phyloP scores from a whole-genome alignment of 2,329 filamentous ascomycete species.

The Cladosporium cucumerinum region DNA sequence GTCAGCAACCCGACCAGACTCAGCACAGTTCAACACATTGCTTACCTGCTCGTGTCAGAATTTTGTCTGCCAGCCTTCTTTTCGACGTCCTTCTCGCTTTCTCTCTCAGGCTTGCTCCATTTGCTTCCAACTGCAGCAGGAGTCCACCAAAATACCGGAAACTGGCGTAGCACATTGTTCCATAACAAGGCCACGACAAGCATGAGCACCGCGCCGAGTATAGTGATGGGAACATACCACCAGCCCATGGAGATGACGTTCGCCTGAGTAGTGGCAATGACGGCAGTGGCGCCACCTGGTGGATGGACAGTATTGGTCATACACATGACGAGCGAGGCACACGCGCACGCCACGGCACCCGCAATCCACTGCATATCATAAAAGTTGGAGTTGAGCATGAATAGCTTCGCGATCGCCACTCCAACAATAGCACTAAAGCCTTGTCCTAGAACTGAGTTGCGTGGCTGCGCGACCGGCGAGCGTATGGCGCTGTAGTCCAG shows the following conservation, averaged over 20 bases:
- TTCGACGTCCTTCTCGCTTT: constrained; percentile 22
- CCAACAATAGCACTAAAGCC: constrained; percentile 45
- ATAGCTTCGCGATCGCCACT: constrained; percentile 45
- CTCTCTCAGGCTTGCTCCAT: constrained; percentile 19
- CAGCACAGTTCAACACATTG: background rate
- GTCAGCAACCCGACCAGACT: background rate
- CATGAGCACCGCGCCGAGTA: constrained; percentile 44
- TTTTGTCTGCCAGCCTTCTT: constrained; percentile 15
- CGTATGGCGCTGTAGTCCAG: constrained; percentile 48
- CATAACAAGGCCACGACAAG: constrained; percentile 40
- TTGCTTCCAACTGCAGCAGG: constrained; percentile 36
- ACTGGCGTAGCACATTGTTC: constrained; percentile 48
- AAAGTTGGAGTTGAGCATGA: constrained; percentile 39
- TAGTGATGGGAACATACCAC: constrained; percentile 43
- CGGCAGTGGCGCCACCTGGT: constrained; percentile 49
- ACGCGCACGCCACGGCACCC: constrained; percentile 43
- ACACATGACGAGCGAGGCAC: constrained; percentile 45
- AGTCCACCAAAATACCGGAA: constrained; percentile 51
- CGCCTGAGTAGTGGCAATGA: constrained; percentile 43
- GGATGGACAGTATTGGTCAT: constrained; percentile 49
- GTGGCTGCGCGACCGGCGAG: constrained; percentile 47
- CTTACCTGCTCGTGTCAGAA: constrained; percentile 23
- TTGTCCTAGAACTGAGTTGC: constrained; percentile 47
- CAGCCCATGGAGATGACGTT: constrained; percentile 44
- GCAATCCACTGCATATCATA: constrained; percentile 43